Evolutionary conservation across 768 basidiomycete species (phyloP).

Genomic region (Tricholoma sp.): DNA sequence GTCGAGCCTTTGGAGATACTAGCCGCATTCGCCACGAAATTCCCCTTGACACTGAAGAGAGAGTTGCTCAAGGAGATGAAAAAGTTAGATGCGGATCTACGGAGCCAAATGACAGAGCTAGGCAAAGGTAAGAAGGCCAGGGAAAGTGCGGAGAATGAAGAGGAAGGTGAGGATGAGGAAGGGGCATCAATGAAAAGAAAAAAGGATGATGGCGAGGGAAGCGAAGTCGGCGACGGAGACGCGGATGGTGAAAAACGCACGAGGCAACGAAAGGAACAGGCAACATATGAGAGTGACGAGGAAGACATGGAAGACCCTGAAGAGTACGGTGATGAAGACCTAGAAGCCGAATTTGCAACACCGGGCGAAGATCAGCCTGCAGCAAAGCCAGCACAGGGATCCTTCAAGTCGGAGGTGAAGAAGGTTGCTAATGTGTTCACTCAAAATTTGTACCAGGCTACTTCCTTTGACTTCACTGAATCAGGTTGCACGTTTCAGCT

Average conservation of each 20-base stretch:
- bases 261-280: constrained; percentile 66
- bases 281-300: constrained; percentile 73
- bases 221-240: constrained; percentile 80
- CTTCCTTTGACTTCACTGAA: constrained; percentile 66
- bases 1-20: constrained; percentile 71
- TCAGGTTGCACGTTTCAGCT: constrained; percentile 73
- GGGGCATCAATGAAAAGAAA: constrained; percentile 28
- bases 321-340: constrained; percentile 50
- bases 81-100: constrained; percentile 73
- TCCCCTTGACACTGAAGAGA: constrained; percentile 77
- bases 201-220: constrained; percentile 57
- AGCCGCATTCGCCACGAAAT: constrained; percentile 62
- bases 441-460: constrained; percentile 56
- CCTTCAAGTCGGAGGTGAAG: constrained; percentile 38
- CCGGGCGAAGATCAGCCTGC: constrained; percentile 30
- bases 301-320: constrained; percentile 47
- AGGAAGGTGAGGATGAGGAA: constrained; percentile 51
- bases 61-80: constrained; percentile 87
- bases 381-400: constrained; percentile 19
- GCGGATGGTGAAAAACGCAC: constrained; percentile 74
- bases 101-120: constrained; percentile 71
- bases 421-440: constrained; percentile 49
- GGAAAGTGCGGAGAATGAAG: constrained; percentile 43
- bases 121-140: constrained; percentile 70
- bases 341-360: constrained; percentile 60